phyloP scores from a whole-genome alignment of 2,329 filamentous ascomycete genomes.

The Lecanicillium sp. region DNA sequence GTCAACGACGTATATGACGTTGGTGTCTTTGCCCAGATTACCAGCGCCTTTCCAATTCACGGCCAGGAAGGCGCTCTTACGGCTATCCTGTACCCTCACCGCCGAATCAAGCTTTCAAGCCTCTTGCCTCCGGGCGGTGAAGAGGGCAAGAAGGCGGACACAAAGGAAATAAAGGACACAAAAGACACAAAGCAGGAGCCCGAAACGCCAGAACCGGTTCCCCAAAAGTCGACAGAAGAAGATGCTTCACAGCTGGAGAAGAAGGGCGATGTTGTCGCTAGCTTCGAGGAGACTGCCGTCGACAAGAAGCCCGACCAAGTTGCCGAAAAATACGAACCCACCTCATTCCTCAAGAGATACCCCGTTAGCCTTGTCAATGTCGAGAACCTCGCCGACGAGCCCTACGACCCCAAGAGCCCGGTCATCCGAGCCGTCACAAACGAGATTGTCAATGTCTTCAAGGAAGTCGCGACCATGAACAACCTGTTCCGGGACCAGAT shows the following conservation, averaged over 20 bases:
- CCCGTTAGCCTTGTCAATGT: conserved; percentile 92
- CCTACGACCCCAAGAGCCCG: conserved; percentile 81
- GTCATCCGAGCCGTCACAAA: conserved; percentile 88
- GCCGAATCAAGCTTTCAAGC: conserved; percentile 82
- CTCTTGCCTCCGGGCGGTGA: conserved; percentile 61
- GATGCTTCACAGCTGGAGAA: conserved; percentile 49
- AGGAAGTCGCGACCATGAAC: conserved; percentile 91
- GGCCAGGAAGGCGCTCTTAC: conserved; percentile 82
- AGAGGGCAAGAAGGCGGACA: conserved; percentile 22
- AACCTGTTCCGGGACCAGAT: conserved; percentile 95
- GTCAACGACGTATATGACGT: conserved; percentile 90
- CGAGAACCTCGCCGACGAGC: conserved; percentile 83
- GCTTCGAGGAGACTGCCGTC: conserved; percentile 79
- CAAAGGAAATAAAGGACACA: background rate
- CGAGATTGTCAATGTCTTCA: conserved; percentile 98
- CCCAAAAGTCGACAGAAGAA: conserved; percentile 44
- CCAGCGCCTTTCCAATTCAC: conserved; percentile 85
- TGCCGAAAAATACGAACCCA: conserved; percentile 67
- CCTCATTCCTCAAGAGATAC: conserved; percentile 84
- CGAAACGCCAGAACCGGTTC: conserved; percentile 50
- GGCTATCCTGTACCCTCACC: conserved; percentile 91
- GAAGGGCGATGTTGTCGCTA: conserved; percentile 91
- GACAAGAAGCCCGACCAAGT: conserved; percentile 47
- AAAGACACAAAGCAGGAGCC: conserved; percentile 29
- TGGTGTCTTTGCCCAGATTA: conserved; percentile 96